phyloP scores from a whole-genome alignment of 2,329 filamentous ascomycete genomes.

The Claviceps sp. region DNA sequence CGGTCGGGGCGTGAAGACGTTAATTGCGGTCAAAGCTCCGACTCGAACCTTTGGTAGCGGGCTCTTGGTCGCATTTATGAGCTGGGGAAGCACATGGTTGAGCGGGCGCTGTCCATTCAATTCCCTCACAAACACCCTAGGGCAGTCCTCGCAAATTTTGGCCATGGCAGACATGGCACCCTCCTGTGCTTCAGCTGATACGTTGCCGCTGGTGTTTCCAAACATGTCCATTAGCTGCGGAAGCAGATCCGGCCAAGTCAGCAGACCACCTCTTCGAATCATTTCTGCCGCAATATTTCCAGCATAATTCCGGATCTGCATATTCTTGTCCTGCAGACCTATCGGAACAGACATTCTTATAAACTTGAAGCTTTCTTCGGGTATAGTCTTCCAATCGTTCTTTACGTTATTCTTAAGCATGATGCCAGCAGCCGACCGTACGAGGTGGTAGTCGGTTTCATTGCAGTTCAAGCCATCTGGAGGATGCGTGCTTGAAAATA shows the following conservation, averaged over 20 bases:
- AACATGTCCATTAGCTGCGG: slow-evolving; percentile 71
- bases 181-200: slow-evolving; percentile 65
- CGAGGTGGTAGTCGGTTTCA: slow-evolving; percentile 52
- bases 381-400: slow-evolving; percentile 59
- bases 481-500: slow-evolving; percentile 60
- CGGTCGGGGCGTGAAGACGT: slow-evolving; percentile 79
- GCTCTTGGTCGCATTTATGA: slow-evolving; percentile 75
- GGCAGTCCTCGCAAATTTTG: slow-evolving; percentile 97
- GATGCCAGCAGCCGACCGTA: slow-evolving; percentile 77
- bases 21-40: slow-evolving; percentile 71
- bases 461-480: slow-evolving; percentile 48
- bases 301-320: slow-evolving; percentile 75
- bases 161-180: slow-evolving; percentile 84
- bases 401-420: slow-evolving; percentile 94
- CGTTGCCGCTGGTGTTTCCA: slow-evolving; percentile 55
- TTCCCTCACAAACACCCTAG: slow-evolving; percentile 70
- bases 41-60: slow-evolving; percentile 64
- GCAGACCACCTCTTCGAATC: slow-evolving; percentile 67
- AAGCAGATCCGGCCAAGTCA: slow-evolving; percentile 84
- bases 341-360: slow-evolving; percentile 68
- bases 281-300: slow-evolving; percentile 93
- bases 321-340: slow-evolving; percentile 67
- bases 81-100: slow-evolving; percentile 76
- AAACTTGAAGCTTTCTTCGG: slow-evolving; percentile 58
- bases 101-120: slow-evolving; percentile 81